Evolutionary conservation across 768 basidiomycete genomes (phyloP), one percentile per base, ranked within the genome.

Genomic region (Boletus bicolor): DNA sequence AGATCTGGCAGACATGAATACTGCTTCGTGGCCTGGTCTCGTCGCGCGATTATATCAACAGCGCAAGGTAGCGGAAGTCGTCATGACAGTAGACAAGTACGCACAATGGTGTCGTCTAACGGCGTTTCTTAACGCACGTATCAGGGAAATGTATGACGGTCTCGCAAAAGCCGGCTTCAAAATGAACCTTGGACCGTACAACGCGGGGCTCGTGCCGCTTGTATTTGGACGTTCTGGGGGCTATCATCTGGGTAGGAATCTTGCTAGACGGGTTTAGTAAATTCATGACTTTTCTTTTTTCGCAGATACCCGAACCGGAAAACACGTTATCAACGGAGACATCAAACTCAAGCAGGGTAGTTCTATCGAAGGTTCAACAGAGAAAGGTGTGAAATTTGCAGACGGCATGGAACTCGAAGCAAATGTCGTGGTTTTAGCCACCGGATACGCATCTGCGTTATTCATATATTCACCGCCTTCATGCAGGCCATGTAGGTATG

Each of bases 271-370:
- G 32, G 30, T 32, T n/a, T 41, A 1, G 36, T 14, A 7, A 51
- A 21, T 15, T 38, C 19, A 30, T 44, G 53, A 44, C 5, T 37
- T 14, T 7, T 15, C 39, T 30, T 17, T 30, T 30, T 45, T n/a
- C 19, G n/a, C 48, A 66, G 64, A 64, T 17, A 64, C 62, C 15
- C 74, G 73, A 30, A 72, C 72, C 2, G 72, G 73, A 21, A 66
- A 76, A 53, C 60, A 76, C 50, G 76, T 79, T 57, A 67, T 69
- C 26, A 72, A 76, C 35, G 76, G 78, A 21, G 66, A 72, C 49
- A 76, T 81, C 70, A 77, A 77, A 62, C 61, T 78, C 60, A 77
- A 76, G 67, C 74, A 72, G 55, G 76, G 74, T 26, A 56, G 64
- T 10, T n/a, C 44, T 9, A 64, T 67, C 14, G 47, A 57, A 44